Conservation (phyloP, 2,329 filamentous ascomycete species). For the Xylaria sp. region DNA sequence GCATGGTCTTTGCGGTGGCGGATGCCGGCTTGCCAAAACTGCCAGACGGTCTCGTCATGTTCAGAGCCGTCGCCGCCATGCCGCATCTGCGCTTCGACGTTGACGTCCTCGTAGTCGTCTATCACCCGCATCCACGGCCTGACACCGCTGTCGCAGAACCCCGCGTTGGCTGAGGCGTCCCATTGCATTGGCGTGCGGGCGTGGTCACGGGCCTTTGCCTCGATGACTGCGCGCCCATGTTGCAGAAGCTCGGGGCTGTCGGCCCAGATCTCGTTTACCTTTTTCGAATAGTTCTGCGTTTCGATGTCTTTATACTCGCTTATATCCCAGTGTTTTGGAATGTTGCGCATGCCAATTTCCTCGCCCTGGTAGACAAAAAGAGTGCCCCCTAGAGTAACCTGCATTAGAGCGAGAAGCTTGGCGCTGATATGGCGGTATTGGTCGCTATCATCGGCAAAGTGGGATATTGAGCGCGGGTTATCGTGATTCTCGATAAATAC, state of each 20-base stretch:
- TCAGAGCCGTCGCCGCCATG: slow-evolving; percentile 38
- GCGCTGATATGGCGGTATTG: slow-evolving; percentile 54
- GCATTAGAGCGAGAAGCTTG: slow-evolving; percentile 64
- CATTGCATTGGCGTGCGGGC: slow-evolving; percentile 73
- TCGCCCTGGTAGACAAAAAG: slow-evolving; percentile 72
- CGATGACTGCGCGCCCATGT: slow-evolving; percentile 57
- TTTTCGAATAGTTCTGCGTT: slow-evolving; percentile 54
- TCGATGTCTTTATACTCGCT: slow-evolving; percentile 61
- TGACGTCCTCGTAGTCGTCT: slow-evolving; percentile 59
- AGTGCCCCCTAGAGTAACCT: slow-evolving; percentile 60
- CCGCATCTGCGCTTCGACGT: slow-evolving; percentile 59
- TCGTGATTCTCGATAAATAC: slow-evolving; percentile 71
- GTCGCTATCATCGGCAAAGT: slow-evolving; percentile 57
- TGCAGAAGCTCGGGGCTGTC: slow-evolving; percentile 48
- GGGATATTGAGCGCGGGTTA: slow-evolving; percentile 62
- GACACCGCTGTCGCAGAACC: slow-evolving; percentile 60
- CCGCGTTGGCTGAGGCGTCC: slow-evolving; percentile 60
- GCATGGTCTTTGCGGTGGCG: background rate
- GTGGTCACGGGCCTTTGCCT: slow-evolving; percentile 68
- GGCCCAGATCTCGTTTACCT: slow-evolving; percentile 45
- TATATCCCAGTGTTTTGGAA: slow-evolving; percentile 63
- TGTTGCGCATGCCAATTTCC: slow-evolving; percentile 68
- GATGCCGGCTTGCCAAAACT: background rate
- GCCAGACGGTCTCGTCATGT: slow-evolving; percentile 26
- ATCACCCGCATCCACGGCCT: slow-evolving; percentile 65